Base-by-base conservation (phyloP, 768 basidiomycete genomes). In the Podaxis pistillaris region DNA sequence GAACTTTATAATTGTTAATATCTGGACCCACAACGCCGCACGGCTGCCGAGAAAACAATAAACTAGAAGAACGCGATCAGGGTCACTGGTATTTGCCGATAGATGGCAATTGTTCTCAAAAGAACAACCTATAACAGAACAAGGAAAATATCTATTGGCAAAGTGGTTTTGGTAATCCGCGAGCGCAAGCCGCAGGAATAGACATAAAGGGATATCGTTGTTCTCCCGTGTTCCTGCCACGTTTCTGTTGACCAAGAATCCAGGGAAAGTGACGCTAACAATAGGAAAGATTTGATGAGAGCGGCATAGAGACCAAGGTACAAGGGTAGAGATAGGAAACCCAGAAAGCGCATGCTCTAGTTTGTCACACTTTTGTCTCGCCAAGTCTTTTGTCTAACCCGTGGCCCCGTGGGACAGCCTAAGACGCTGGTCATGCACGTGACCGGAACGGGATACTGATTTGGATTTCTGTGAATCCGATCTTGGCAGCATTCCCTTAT, bases 1-100 rank as follows among this genome's bases (percentile, higher is more conserved):
- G 46, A 58, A 63, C 70, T 71, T 70, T 69, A 67, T 65, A 57
- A 28, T 50, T 9, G 60, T 56, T 26, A 55, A 50, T 64, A 60
- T 53, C 44, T 71, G 74, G 74, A 75, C 76, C 73, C 73, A 77
- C 75, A 75, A 69, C 63, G 44, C 53, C 59, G 58, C 7, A 65
- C 65, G 40, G 50, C 59, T 54, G 19, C 52, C 62, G 36, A 19
- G 19, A 38, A 46, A 59, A 59, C 58, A 59, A 59, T 59, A 59
- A 12, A 15, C 19, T 8, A 12, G 36, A 5, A 22, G 26, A 51
- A 51, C 58, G 49, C 11, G 11, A 15, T 9, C 12, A 38, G n/a
- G 11, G 9, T 2, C 5, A 13, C 12, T 58, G 28, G 37, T 19
- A 30, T 7, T 17, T 26, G 22, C 24, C 19, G 22, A 26, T 24